Percentiles rank a stretch among this genome's conserved stretches.
Conservation (phyloP, 768 basidiomycete genomes). For the Lactifluus rugatus region DNA sequence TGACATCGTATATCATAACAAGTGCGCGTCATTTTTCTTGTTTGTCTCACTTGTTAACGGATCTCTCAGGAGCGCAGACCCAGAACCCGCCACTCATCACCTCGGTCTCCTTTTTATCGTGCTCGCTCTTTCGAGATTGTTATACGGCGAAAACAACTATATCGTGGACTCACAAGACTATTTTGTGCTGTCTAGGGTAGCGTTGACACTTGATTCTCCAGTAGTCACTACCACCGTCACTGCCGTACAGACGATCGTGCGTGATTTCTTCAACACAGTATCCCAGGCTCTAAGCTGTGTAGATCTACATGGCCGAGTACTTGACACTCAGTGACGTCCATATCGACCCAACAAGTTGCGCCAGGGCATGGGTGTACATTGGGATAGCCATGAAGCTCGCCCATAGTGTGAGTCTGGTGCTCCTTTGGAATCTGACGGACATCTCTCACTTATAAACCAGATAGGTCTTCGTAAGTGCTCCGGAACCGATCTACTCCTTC, state of each 20-base stretch:
- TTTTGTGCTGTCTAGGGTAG: slow-evolving; percentile 46
- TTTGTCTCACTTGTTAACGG: neutral
- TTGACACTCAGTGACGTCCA: slow-evolving; percentile 48
- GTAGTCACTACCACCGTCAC: slow-evolving; percentile 42
- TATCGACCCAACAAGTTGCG: slow-evolving; percentile 31
- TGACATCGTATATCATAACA: slow-evolving; percentile 42
- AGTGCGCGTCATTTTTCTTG: slow-evolving; percentile 25
- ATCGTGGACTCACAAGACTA: slow-evolving; percentile 51
- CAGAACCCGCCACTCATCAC: slow-evolving; percentile 36
- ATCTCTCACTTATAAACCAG: slow-evolving; percentile 22
- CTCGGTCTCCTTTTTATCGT: slow-evolving; percentile 56
- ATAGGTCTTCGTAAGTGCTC: slow-evolving; percentile 44
- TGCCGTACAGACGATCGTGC: slow-evolving; percentile 47
- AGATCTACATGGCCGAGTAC: slow-evolving; percentile 39
- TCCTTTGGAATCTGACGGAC: slow-evolving; percentile 4
- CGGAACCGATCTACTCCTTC: neutral
- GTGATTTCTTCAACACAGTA: slow-evolving; percentile 19
- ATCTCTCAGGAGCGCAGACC: slow-evolving; percentile 31
- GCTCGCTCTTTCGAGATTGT: slow-evolving; percentile 56
- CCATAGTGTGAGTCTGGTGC: slow-evolving; percentile 40
- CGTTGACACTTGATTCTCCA: slow-evolving; percentile 40
- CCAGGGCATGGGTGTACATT: slow-evolving; percentile 45
- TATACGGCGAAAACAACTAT: slow-evolving; percentile 44
- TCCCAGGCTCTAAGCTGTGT: slow-evolving; percentile 19
- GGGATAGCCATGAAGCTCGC: slow-evolving; percentile 51